Evolutionary conservation across 495 filamentous ascomycete genomes (phyloP), one percentile per base, ranked within the genome.

Genomic region (Podospora sp.): DNA sequence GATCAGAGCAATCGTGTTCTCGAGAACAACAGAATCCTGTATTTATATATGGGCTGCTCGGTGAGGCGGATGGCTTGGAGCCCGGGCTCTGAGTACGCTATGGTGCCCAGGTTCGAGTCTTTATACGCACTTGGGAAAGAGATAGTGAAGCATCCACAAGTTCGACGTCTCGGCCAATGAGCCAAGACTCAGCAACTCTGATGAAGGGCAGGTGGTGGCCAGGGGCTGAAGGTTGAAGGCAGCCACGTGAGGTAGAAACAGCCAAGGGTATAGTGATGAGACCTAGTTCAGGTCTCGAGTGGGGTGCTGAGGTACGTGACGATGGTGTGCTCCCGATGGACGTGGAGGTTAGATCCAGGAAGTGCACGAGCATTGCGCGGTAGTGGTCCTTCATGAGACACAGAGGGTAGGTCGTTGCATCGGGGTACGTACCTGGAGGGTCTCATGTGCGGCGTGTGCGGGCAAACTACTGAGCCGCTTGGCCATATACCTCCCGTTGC

Each of bases 331-430:
- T 11, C 9, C 5, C 16, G 11, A 11, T 18, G 40, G 11, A 46
- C 40, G 5, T 18, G 40, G 16, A 46, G 40, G 11, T 46, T 46
- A 14, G 2, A 14, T 14, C 40, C 40, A 46, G 16, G 40, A 46
- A 14, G 16, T 46, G 12, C 40, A 6, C 11, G 9, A 46, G 14
- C 40, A 46, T 6, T 2, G 40, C 40, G 16, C 40, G 16, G 11
- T 46, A 18, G 40, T 11, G 6, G 9, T 70, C 65, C 61, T 67
- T 65, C 61, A 1, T 18, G 22, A 35, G 65, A 60, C 68, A 67
- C 68, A 24, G 63, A 53, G 53, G 61, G 66, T 62, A 27, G 27
- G 25, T 21, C 53, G 20, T 57, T 57, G 20, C 53, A 27, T 26
- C 52, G 26, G 22, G 53, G 21, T 27, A 57, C 26, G 53, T 57